Evolutionary conservation across 2,329 filamentous ascomycete species (phyloP).

Genomic region (Stagonosporopsis vannaccii): DNA sequence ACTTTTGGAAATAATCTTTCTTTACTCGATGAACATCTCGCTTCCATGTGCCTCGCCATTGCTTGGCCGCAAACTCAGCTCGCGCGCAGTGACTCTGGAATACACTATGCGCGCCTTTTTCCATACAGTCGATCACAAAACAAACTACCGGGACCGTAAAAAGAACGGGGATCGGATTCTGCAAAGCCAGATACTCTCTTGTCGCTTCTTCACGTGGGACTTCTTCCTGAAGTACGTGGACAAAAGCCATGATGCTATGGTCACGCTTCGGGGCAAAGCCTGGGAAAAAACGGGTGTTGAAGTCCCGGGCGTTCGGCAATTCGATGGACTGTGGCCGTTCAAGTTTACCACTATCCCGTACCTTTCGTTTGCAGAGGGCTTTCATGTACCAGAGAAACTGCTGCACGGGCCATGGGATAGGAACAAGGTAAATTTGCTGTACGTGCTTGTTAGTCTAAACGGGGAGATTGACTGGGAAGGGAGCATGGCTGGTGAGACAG

Average conservation of each 20-base stretch:
- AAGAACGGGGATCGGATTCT: slow-evolving; percentile 27
- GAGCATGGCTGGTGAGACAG: slow-evolving; percentile 44
- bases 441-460: slow-evolving; percentile 43
- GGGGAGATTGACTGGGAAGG: slow-evolving; percentile 47
- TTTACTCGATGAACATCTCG: slow-evolving; percentile 46
- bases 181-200: slow-evolving; percentile 41
- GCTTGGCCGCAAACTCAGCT: slow-evolving; percentile 44
- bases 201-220: slow-evolving; percentile 47
- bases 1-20: slow-evolving; percentile 46
- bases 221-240: slow-evolving; percentile 46
- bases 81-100: slow-evolving; percentile 36
- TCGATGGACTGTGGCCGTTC: slow-evolving; percentile 42
- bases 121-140: slow-evolving; percentile 42
- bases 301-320: slow-evolving; percentile 31
- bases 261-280: slow-evolving; percentile 38
- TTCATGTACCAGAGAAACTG: slow-evolving; percentile 45
- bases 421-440: slow-evolving; percentile 41
- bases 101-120: slow-evolving; percentile 45
- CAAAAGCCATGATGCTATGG: slow-evolving; percentile 38
- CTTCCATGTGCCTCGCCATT: slow-evolving; percentile 41
- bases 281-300: slow-evolving; percentile 40
- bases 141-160: slow-evolving; percentile 31
- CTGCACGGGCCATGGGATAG: slow-evolving; percentile 46
- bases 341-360: slow-evolving; percentile 42
- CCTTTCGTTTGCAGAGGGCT: slow-evolving; percentile 41